phyloP scores from a whole-genome alignment of 2,329 filamentous ascomycete genomes.

The Didymosphaeria variabile region DNA sequence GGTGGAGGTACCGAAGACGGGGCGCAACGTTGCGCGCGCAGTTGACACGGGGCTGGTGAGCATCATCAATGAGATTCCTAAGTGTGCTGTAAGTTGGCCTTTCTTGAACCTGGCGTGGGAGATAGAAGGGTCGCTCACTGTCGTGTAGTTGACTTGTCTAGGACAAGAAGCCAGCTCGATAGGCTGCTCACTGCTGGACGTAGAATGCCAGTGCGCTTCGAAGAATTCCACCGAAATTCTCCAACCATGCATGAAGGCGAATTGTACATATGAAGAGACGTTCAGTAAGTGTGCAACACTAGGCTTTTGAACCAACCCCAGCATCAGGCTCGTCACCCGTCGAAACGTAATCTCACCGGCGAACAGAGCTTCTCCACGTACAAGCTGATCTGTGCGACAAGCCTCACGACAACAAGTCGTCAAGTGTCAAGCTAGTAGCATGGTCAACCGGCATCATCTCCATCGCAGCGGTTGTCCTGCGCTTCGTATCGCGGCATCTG shows the following conservation, averaged over 20 bases:
- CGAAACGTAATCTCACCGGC: neutral
- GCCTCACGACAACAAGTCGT: conserved; percentile 5
- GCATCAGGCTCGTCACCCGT: neutral
- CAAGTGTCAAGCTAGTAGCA: conserved; percentile 3
- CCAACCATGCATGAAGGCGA: neutral
- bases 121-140: neutral
- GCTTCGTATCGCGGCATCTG: conserved; percentile 8
- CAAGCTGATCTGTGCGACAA: conserved; percentile 10
- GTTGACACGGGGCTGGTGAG: neutral
- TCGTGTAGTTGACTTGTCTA: neutral
- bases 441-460: conserved; percentile 2
- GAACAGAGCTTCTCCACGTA: conserved; percentile 7
- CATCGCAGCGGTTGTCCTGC: neutral
- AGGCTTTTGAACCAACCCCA: neutral
- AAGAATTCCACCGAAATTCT: conserved; percentile 3
- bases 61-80: conserved; percentile 1
- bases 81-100: neutral
- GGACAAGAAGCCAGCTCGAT: neutral
- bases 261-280: conserved; percentile 8
- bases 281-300: conserved; percentile 1
- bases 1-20: neutral
- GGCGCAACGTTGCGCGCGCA: neutral
- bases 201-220: conserved; percentile 9
- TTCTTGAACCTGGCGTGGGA: neutral
- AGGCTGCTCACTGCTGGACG: conserved; percentile 3